phyloP scores from a whole-genome alignment of 78 protist genomes.

The Isochrysis galbana region DNA sequence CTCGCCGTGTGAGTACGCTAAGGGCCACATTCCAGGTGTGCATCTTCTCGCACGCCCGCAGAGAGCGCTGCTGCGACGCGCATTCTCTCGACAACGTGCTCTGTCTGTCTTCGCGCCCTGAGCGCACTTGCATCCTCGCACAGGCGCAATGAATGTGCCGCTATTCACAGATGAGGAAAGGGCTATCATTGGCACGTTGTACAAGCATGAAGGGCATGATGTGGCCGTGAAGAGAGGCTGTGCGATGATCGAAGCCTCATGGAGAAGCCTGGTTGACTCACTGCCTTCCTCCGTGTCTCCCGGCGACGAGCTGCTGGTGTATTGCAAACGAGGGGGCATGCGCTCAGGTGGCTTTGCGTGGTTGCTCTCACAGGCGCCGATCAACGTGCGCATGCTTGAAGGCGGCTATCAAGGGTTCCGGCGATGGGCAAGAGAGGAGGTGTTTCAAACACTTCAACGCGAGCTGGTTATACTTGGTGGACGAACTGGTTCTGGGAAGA shows the following conservation, averaged over 20 bases:
- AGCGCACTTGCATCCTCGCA: too few species aligned
- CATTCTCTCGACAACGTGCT: too few species aligned
- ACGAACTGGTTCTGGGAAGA: neutral
- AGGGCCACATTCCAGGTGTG: conserved; percentile 2
- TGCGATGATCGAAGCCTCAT: neutral
- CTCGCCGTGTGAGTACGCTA: neutral
- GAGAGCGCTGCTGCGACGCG: too few species aligned
- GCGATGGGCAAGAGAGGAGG: neutral
- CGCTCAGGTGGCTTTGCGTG: neutral
- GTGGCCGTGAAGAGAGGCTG: neutral
- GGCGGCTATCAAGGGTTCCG: neutral
- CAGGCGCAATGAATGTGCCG: neutral
- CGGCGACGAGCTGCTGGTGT: neutral
- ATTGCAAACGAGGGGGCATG: neutral
- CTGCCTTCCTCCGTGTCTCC: neutral
- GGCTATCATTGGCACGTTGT: neutral
- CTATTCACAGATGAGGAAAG: neutral
- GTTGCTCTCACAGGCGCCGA: neutral
- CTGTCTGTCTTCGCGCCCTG: too few species aligned
- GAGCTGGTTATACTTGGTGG: neutral
- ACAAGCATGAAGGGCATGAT: neutral
- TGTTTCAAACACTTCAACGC: neutral
- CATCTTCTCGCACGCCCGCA: too few species aligned
- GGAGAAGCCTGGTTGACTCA: neutral
- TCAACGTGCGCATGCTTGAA: neutral